Evolutionary conservation across 805 yeast genomes (phyloP).

Genomic region (Isabelozyma gotoi): DNA sequence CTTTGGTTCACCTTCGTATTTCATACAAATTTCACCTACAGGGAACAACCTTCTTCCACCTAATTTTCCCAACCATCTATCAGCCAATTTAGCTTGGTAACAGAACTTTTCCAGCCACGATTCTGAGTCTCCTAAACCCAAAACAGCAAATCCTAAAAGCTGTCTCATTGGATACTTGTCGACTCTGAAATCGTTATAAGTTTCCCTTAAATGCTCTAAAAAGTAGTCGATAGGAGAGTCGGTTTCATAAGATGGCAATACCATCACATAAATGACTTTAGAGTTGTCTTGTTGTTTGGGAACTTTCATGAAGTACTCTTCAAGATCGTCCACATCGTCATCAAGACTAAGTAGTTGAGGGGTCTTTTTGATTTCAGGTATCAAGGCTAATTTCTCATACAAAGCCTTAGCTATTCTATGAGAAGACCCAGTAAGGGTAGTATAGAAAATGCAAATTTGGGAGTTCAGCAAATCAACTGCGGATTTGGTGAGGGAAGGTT

Average conservation of each 20-base stretch:
- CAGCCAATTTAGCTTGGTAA: conserved; percentile 77
- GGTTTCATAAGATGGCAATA: conserved; percentile 87
- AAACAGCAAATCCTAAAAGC: conserved; percentile 76
- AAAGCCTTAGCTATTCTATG: conserved; percentile 64
- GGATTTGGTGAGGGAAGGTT: conserved; percentile 39
- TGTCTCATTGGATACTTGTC: conserved; percentile 75
- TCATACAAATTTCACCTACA: conserved; percentile 79
- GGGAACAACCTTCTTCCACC: conserved; percentile 90
- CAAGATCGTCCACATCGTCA: conserved; percentile 79
- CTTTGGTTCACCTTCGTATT: conserved; percentile 58
- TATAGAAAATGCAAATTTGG: conserved; percentile 68
- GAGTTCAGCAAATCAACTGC: conserved; percentile 47
- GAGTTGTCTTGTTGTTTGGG: conserved; percentile 38
- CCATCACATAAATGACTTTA: conserved; percentile 63
- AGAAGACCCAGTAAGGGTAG: conserved; percentile 84
- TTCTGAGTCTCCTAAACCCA: conserved; percentile 87
- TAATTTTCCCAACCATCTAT: conserved; percentile 70
- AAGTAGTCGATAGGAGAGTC: conserved; percentile 91
- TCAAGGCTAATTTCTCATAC: conserved; percentile 30
- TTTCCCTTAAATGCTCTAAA: conserved; percentile 75
- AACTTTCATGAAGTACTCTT: conserved; percentile 70
- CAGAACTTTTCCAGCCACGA: conserved; percentile 80
- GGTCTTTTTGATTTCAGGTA: conserved; percentile 23
- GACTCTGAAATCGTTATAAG: conserved; percentile 79
- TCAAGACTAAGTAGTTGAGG: conserved; percentile 70